These are phyloP conservation scores for Salicornia ramosissima DNA, from an alignment of 148 eudicot genomes.

Conservation along the genomic window DNA sequence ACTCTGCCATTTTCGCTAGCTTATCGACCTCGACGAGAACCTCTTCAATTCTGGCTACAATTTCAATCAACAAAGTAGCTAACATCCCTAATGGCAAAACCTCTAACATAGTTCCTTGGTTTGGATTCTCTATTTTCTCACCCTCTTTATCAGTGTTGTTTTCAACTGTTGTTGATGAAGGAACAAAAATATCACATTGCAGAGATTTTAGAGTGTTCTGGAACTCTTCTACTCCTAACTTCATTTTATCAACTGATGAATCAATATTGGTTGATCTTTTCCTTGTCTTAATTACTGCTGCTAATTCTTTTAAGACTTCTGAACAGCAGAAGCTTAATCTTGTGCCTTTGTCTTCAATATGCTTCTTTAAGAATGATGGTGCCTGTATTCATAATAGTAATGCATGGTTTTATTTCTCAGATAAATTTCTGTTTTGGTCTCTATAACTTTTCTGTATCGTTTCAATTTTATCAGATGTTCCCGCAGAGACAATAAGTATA, in stretches of 20 bases:
- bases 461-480: no score
- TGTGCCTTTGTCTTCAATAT: constrained; percentile 41
- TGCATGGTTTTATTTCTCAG: not conserved
- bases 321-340: constrained; percentile 50
- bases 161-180: constrained; percentile 5
- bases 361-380: constrained; percentile 51
- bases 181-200: constrained; percentile 27
- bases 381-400: constrained; percentile 37
- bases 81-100: constrained; percentile 64
- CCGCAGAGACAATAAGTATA: not conserved
- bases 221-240: constrained; percentile 54
- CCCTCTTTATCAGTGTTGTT: constrained; percentile 5
- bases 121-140: constrained; percentile 12
- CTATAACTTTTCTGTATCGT: no score
- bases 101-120: constrained; percentile 38
- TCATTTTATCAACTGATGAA: constrained; percentile 49
- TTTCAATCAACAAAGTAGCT: constrained; percentile 60
- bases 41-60: constrained; percentile 55
- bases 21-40: constrained; percentile 47
- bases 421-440: not conserved
- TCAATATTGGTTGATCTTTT: constrained; percentile 48
- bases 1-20: constrained; percentile 55
- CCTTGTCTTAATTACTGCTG: constrained; percentile 42
- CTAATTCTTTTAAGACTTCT: constrained; percentile 55
- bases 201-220: constrained; percentile 50